phyloP scores from a whole-genome alignment of 1,139 yeast genomes.

The Debaryomycetaceae sp. region DNA sequence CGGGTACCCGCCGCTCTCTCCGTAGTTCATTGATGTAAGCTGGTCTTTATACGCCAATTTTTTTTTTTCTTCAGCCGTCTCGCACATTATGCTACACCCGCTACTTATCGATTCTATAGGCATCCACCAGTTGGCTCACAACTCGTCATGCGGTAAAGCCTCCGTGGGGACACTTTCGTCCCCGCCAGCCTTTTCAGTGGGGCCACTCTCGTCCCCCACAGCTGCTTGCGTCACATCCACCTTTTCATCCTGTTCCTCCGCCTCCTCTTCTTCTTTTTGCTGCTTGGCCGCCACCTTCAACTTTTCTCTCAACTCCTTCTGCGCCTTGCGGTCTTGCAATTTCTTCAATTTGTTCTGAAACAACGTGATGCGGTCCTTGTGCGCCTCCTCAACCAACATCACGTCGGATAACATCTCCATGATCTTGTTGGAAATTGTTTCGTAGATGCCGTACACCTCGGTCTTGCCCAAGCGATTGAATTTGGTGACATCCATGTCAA shows the following conservation, averaged over 20 bases:
- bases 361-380: conserved; percentile 34
- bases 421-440: conserved; percentile 29
- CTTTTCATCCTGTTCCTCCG: conserved; percentile 19
- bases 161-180: conserved; percentile 5
- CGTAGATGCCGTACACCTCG: conserved; percentile 31
- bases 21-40: too few species aligned
- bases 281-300: conserved; percentile 21
- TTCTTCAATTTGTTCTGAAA: conserved; percentile 33
- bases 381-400: conserved; percentile 31
- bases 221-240: conserved; percentile 17
- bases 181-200: conserved; percentile 1
- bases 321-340: conserved; percentile 31
- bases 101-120: background rate
- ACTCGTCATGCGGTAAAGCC: conserved; percentile 8
- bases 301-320: conserved; percentile 32
- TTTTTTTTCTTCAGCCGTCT: background rate
- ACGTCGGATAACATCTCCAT: conserved; percentile 31
- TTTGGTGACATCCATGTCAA: conserved; percentile 21
- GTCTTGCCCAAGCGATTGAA: conserved; percentile 27
- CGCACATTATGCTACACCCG: background rate
- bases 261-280: conserved; percentile 18
- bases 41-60: conserved; percentile 5
- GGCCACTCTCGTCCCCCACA: conserved; percentile 12
- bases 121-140: conserved; percentile 1
- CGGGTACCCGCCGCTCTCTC: conserved; percentile 4